Base-by-base conservation (phyloP, 768 basidiomycete genomes). In the Boletus edulis region DNA sequence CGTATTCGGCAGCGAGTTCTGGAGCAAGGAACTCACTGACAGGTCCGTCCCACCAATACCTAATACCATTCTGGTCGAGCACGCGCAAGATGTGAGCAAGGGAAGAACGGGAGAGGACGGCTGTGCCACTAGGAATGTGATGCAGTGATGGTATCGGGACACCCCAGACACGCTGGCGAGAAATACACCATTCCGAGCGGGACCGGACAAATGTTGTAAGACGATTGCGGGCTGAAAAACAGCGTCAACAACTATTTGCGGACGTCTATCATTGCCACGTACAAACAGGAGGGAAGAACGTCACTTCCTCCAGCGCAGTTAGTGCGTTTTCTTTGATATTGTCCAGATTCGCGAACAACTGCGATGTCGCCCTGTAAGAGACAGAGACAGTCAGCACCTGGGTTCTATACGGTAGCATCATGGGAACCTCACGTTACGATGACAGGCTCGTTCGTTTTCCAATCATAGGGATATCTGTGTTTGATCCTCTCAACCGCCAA, bases 181-280 rank as follows among this genome's bases (percentile, higher is more conserved):
- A 98, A 52, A 99, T 98, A 65, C 96, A 99, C 96, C 96, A 99
- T 73, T 99, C 96, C 0, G 94, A 93, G 12, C 96, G 91, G 1
- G 87, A 88, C 3, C 76, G 81, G 49, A 98, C 79, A 69, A 93
- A 96, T 0, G 94, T 78, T 59, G 92, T 86, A 11, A 99, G 83
- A n/a, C 94, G 87, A 44, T 86, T 89, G 10, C 87, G 85, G 3
- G 94, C 95, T 97, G 58, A 6, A 41, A 27, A 51, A 46, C 50
- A 35, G 29, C 20, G 34, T 44, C 44, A 49, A 24, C 17, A 38
- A 13, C 55, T 24, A 27, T 39, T 40, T 27, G 20, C 20, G 29
- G 14, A 24, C 15, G 6, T 48, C 12, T 39, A 39, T 17, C 11
- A 64, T 31, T 56, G 72, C 20, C 44, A 67, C 82, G 55, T 66